Evolutionary conservation across 345 rosid species (phyloP), one percentile per base, ranked within the genome.

Genomic region (Mangifera indica): DNA sequence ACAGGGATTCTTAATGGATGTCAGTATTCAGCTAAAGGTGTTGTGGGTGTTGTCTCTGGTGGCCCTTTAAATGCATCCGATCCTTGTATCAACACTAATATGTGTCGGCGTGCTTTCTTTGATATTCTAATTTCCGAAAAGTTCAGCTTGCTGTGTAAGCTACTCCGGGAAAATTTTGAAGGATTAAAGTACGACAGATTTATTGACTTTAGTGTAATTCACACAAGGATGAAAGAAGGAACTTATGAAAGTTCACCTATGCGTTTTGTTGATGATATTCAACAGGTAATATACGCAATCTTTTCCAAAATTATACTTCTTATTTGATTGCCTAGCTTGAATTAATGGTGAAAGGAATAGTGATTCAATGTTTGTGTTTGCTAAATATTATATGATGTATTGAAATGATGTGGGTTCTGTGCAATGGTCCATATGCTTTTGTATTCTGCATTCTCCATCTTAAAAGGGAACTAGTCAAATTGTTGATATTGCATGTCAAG

Each of bases 221-320:
- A 91, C 78, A 74, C 78, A 65, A 88, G 87, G 83, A 89, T 91
- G 98, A 88, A 84, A 76, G 87, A 85, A 32, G 98, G 97, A 79
- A 78, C 73, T 51, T 95, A 95, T 86, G 98, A 88, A 67, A 32
- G 18, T 20, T 84, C 87, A 10, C 98, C 93, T 63, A 10, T 48
- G 73, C 93, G 84, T 66, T 87, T 95, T 78, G 71, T 74, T 66
- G 71, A 80, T 4, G 96, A 95, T 85, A 73, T 93, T 68, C 84
- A 81, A 71, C 84, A 78, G 97, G 99, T 95, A 77, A 73, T 61
- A 61, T 77, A 5, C 55, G 17, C 59, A 52, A 60, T 63, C 70
- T 58, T 2, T 74, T 60, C 13, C 34, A 12, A 58, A 63, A 42
- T 34, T 40, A 52, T 60, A 42, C 22, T 52, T 76, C 22, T 34